A percentile compares a stretch with the other conserved stretches of the same genome.
Conservation (phyloP, 169 alveolate genomes). For the Plasmodium coatneyi region DNA sequence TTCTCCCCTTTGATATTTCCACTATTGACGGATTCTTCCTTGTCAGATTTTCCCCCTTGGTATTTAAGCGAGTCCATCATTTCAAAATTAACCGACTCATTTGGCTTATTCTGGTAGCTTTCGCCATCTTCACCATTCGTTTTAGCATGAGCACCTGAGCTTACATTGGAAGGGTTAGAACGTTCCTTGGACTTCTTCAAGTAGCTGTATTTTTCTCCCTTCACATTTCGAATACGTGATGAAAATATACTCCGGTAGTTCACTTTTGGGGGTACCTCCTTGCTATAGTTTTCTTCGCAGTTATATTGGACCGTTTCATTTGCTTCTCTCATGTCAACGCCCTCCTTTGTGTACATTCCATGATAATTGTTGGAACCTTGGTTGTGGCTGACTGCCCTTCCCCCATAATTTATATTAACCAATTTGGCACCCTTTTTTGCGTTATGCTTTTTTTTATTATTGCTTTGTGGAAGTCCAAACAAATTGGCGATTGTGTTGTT, state of each 20-base stretch:
- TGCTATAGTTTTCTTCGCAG: neutral
- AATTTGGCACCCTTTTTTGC: neutral
- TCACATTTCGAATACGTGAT: neutral
- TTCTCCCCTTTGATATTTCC: neutral
- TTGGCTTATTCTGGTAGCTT: neutral
- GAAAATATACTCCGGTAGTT: neutral
- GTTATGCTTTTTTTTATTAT: neutral
- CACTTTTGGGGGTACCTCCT: neutral
- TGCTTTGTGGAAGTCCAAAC: neutral
- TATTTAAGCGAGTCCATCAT: neutral
- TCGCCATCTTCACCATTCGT: neutral
- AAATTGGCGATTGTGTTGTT: neutral
- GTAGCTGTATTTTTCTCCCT: constrained; percentile 16
- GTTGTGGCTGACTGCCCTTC: neutral
- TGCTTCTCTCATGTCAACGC: neutral
- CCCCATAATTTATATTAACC: constrained; percentile 11
- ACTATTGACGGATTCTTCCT: neutral
- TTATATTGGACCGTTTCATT: neutral
- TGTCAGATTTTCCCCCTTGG: neutral
- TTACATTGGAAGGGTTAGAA: neutral
- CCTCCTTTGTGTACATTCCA: neutral
- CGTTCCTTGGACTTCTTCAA: constrained; percentile 2
- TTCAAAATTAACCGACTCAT: constrained; percentile 8
- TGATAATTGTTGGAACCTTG: neutral
- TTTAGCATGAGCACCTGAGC: neutral